phyloP scores from a whole-genome alignment of 208 protist species.

The Wallacemonas rigidus region DNA sequence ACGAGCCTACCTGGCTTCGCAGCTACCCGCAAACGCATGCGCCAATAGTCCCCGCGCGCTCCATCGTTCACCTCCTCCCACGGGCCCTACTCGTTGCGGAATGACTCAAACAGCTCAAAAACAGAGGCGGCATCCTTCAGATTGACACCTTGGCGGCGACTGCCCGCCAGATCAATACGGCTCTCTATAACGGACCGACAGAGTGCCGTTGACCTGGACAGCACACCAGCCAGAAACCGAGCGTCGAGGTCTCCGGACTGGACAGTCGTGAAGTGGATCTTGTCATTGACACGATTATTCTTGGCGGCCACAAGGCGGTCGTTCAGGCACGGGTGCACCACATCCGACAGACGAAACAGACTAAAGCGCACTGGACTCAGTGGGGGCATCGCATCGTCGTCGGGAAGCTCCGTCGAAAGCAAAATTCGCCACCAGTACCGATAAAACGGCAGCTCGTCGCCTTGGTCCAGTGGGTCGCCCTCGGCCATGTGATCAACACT shows the following conservation, averaged over 20 bases:
- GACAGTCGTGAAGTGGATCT: slow-evolving; percentile 28
- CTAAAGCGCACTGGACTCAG: slow-evolving; percentile 55
- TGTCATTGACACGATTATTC: slow-evolving; percentile 56
- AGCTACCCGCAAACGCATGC: no score
- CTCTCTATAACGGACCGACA: slow-evolving; percentile 61
- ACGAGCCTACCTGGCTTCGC: no score
- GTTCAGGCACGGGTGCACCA: slow-evolving; percentile 66
- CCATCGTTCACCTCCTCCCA: neutral
- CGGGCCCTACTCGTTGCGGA: slow-evolving; percentile 37
- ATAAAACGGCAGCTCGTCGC: slow-evolving; percentile 25
- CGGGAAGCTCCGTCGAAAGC: slow-evolving; percentile 39
- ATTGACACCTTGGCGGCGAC: slow-evolving; percentile 39
- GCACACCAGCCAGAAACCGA: slow-evolving; percentile 46
- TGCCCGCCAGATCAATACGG: slow-evolving; percentile 58
- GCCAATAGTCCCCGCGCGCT: no score
- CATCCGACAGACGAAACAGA: slow-evolving; percentile 58
- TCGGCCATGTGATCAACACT: slow-evolving; percentile 27
- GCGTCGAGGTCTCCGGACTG: slow-evolving; percentile 48
- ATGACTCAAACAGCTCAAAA: slow-evolving; percentile 48
- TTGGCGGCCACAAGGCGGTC: slow-evolving; percentile 49
- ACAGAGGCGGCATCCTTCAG: slow-evolving; percentile 53
- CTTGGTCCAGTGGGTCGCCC: slow-evolving; percentile 26
- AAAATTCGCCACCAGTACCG: slow-evolving; percentile 46
- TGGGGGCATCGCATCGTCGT: slow-evolving; percentile 22
- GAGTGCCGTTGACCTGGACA: slow-evolving; percentile 51